Conservation (phyloP, 257 asterid genomes). For the Plantago ovata region DNA sequence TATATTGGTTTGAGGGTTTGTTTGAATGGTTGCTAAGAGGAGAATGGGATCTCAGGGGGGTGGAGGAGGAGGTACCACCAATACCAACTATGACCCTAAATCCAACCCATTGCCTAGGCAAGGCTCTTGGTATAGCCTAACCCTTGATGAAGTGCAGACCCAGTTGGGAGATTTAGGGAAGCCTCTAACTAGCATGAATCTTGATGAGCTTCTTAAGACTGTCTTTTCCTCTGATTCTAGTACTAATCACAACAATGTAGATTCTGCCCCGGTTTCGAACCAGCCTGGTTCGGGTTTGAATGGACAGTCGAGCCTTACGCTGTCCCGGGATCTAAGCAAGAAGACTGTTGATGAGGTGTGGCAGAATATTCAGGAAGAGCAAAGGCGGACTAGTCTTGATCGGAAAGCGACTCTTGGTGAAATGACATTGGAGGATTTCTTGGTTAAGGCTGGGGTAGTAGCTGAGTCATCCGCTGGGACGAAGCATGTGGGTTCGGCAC, state of each 20-base stretch:
- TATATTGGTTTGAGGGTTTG: slow-evolving; percentile 1
- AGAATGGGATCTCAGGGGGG: slow-evolving; percentile 78
- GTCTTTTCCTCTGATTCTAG: slow-evolving; percentile 60
- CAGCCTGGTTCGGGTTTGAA: slow-evolving; percentile 35
- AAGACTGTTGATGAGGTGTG: slow-evolving; percentile 95
- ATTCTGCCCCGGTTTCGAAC: slow-evolving; percentile 10
- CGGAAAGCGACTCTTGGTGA: slow-evolving; percentile 71
- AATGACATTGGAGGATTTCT: slow-evolving; percentile 86
- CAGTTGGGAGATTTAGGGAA: slow-evolving; percentile 78
- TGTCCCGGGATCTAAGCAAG: slow-evolving; percentile 67
- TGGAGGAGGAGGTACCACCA: slow-evolving; percentile 36
- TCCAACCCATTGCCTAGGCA: slow-evolving; percentile 48
- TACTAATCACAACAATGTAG: slow-evolving; percentile 33
- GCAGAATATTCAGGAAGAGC: slow-evolving; percentile 78
- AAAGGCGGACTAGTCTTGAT: slow-evolving; percentile 42
- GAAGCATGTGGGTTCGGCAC: slow-evolving; percentile 27
- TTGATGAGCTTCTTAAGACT: slow-evolving; percentile 86
- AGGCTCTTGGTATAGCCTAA: slow-evolving; percentile 76
- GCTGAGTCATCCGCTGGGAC: slow-evolving; percentile 46
- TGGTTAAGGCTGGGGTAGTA: slow-evolving; percentile 92
- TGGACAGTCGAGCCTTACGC: slow-evolving; percentile 43
- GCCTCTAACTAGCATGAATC: slow-evolving; percentile 82
- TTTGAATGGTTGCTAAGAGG: slow-evolving; percentile 35
- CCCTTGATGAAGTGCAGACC: slow-evolving; percentile 87
- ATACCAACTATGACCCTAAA: slow-evolving; percentile 33